A percentile compares a stretch with the other conserved stretches of the same genome.
Evolutionary conservation across 2,329 filamentous ascomycete species (phyloP).

Genomic region (Microcera coccophila): DNA sequence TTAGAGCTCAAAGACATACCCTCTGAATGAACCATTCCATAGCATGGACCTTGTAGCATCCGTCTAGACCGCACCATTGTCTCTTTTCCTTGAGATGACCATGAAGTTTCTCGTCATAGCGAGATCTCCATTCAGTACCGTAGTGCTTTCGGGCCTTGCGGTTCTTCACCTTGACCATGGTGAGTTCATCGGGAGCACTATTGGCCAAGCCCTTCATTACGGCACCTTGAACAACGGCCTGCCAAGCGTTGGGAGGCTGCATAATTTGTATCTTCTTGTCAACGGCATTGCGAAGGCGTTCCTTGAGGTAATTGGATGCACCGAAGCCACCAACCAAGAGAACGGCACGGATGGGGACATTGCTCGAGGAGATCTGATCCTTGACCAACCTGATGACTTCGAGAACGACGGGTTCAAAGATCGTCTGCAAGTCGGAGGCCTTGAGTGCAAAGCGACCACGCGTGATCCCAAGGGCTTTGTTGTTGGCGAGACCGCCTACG

Average conservation of each 20-base stretch:
- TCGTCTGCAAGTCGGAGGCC: slow-evolving; percentile 36
- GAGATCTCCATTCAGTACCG: slow-evolving; percentile 34
- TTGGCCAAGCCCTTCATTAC: slow-evolving; percentile 46
- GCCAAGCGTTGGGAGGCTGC: slow-evolving; percentile 46
- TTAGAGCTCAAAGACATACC: slow-evolving; percentile 19
- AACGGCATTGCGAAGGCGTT: slow-evolving; percentile 36
- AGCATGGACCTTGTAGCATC: slow-evolving; percentile 34
- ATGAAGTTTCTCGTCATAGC: slow-evolving; percentile 31
- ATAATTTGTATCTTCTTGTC: slow-evolving; percentile 37
- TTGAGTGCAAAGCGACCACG: slow-evolving; percentile 37
- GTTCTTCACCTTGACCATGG: slow-evolving; percentile 37
- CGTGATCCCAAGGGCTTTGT: slow-evolving; percentile 35
- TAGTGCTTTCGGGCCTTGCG: slow-evolving; percentile 44
- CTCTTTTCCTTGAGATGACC: slow-evolving; percentile 29
- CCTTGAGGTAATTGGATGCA: slow-evolving; percentile 42
- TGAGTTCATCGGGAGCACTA: slow-evolving; percentile 31
- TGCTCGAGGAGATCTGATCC: slow-evolving; percentile 39
- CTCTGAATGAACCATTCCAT: slow-evolving; percentile 45
- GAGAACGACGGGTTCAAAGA: slow-evolving; percentile 43
- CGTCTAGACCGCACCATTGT: slow-evolving; percentile 36
- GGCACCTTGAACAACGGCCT: slow-evolving; percentile 46
- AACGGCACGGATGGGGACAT: slow-evolving; percentile 38
- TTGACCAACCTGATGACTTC: slow-evolving; percentile 42
- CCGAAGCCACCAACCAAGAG: slow-evolving; percentile 47
- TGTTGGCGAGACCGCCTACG: slow-evolving; percentile 39